phyloP scores from a whole-genome alignment of 495 filamentous ascomycete species.

The Durotheca rogersii region DNA sequence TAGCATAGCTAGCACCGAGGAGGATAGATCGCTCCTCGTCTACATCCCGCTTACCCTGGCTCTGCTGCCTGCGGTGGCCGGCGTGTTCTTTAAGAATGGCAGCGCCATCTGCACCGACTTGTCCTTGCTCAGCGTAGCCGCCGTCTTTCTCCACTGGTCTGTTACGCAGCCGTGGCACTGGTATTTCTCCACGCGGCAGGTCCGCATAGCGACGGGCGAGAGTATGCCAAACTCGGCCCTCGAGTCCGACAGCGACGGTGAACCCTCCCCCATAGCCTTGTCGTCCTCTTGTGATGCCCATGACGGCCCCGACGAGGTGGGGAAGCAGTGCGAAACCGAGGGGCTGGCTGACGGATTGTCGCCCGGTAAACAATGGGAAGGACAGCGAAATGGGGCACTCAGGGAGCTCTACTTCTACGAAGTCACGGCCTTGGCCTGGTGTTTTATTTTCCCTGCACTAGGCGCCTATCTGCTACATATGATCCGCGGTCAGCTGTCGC shows the following conservation, averaged over 20 bases:
- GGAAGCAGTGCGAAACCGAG: constrained; percentile 18
- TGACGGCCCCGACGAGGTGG: constrained; percentile 44
- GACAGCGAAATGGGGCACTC: constrained; percentile 44
- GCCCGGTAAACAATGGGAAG: constrained; percentile 28
- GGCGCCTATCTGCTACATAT: constrained; percentile 78
- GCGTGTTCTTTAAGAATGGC: constrained; percentile 82
- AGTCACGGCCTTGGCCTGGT: constrained; percentile 67
- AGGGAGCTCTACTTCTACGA: constrained; percentile 75
- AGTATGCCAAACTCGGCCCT: constrained; percentile 48
- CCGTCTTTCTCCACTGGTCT: constrained; percentile 91
- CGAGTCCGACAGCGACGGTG: constrained; percentile 50
- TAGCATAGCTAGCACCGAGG: constrained; percentile 38
- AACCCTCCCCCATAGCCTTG: constrained; percentile 31
- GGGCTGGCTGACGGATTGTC: not conserved
- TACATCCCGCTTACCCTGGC: constrained; percentile 78
- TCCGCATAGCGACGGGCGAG: constrained; percentile 51
- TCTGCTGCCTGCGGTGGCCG: constrained; percentile 79
- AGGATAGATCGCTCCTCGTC: constrained; percentile 57
- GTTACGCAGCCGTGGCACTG: constrained; percentile 91
- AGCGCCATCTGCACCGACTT: constrained; percentile 80
- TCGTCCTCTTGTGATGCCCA: constrained; percentile 32
- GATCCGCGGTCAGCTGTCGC: constrained; percentile 72
- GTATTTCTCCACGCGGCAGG: constrained; percentile 78
- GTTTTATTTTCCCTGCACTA: constrained; percentile 75
- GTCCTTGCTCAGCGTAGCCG: constrained; percentile 72